Base-by-base conservation (phyloP, 2,329 filamentous ascomycete species). In the Septoria linicola region DNA sequence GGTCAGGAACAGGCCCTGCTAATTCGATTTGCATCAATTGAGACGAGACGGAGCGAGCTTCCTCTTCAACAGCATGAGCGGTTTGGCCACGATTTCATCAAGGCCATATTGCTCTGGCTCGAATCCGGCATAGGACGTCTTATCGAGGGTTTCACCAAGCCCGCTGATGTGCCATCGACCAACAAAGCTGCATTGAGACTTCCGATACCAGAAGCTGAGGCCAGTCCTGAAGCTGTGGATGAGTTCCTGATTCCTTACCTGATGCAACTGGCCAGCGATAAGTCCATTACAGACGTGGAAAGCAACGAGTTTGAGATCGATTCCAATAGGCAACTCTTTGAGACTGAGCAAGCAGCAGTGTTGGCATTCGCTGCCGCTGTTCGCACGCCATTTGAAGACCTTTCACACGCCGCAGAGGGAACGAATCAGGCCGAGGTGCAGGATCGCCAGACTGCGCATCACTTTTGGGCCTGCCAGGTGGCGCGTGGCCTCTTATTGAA, bases 31-130 rank as follows among this genome's bases (percentile, higher is more conserved):
- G 30, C 46, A 17, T 51, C 46, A n/a, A 54, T 67, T 14, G 52
- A 65, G 41, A 27, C 58, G 67, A 73, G 40, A 67, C 70, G 17
- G 71, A 79, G 62, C 65, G 75, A 58, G 62, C 64, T 49, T 45
- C 20, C 44, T 6, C n/a, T 40, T 16, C 44, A 40, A 17, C 44
- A 47, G 44, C 44, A 73, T 16, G 74, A 80, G 37, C 76, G 77
- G 11, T 85, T 85, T 62, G 74, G 74, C n/a, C 84, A 83, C 59
- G 82, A 85, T 57, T 85, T 85, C 58, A 59, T 85, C 20, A 83
- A 81, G 63, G 80, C 82, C 1, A 82, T 85, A 36, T 62, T 83
- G 2, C 70, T 84, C 1, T 85, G 81, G 80, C 68, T 85, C 2
- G 79, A 82, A 48, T 81, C 80, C 27, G 82, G 82, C 8, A 69